phyloP scores from a whole-genome alignment of 345 rosid genomes.

The Moricandia moricandioides region DNA sequence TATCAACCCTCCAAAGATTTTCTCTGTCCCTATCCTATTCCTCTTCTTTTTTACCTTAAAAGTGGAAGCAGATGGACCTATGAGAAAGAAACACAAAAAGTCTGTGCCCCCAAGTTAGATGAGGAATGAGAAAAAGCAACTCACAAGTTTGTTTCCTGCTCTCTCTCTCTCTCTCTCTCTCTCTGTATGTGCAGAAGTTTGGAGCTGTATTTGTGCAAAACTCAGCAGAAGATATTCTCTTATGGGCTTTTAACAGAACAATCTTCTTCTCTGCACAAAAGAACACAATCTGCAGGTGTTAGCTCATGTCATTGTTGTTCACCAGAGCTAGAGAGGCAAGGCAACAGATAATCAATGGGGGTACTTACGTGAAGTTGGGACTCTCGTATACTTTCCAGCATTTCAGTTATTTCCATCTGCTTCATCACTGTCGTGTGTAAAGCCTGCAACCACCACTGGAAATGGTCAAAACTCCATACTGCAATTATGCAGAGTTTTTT shows the following conservation, averaged over 20 bases:
- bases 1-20: background rate
- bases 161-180: constrained; percentile 13
- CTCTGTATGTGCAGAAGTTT: constrained; percentile 27
- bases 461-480: background rate
- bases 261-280: constrained; percentile 37
- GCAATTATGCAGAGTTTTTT: background rate
- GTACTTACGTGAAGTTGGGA: constrained; percentile 69
- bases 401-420: constrained; percentile 71
- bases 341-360: constrained; percentile 30
- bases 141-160: constrained; percentile 7
- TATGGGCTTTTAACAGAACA: constrained; percentile 23
- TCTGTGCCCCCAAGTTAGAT: constrained; percentile 11
- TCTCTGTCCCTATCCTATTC: constrained; percentile 9
- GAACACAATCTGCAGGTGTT: background rate
- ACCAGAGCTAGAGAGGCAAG: background rate
- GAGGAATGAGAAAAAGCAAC: constrained; percentile 13
- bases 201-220: constrained; percentile 29
- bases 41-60: constrained; percentile 2
- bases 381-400: constrained; percentile 56
- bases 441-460: constrained; percentile 44
- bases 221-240: constrained; percentile 27
- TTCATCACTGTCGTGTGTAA: constrained; percentile 67
- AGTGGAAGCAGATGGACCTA: constrained; percentile 19
- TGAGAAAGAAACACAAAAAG: background rate
- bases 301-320: background rate